Base-by-base conservation (phyloP, 805 yeast genomes). In the Candida qinlingensis region DNA sequence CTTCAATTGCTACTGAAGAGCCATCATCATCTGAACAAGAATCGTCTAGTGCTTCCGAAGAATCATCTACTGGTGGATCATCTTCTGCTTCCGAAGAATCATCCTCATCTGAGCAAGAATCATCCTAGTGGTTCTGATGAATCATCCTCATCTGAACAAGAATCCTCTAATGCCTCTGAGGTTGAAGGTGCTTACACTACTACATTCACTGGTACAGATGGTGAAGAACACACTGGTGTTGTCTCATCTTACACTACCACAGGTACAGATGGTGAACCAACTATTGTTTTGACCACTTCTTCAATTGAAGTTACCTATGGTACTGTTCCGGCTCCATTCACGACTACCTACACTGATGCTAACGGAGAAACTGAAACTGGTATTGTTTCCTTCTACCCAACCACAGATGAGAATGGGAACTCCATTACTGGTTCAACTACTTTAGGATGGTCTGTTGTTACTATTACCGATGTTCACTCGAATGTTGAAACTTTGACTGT, bases 121-220 rank as follows among this genome's bases (percentile, higher is more conserved):
- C 19, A 19, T 19, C 19, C n/a, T 10, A 7, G 9, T 10, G 34
- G 34, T 31, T 7, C 34, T 31, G 34, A 31, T 31, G 34, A 31
- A 31, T 31, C 34, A 7, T 31, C 34, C 10, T 31, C 34, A 7
- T 31, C 34, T 31, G 34, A 31, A 7, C 9, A 31, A 31, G 29
- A 27, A 5, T 31, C 9, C 25, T 13, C 41, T 25, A 43, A 47
- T 37, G 46, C 29, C 26, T 31, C n/a, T 42, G 51, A 19, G 25
- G 33, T 4, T 36, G 46, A 35, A 37, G 43, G 34, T 45, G 41
- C 39, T 2, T 44, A 36, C 44, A 41, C 47, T n/a, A 34, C 47
- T 13, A 41, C 48, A 13, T 37, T 7, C 36, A 37, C 47, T 40
- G 39, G 39, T 12, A 26, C 42, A 12, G 30, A 27, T 29, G 48